Base-by-base conservation (phyloP, 202 grass and related monocot genomes). In the Carex sylvatica region DNA sequence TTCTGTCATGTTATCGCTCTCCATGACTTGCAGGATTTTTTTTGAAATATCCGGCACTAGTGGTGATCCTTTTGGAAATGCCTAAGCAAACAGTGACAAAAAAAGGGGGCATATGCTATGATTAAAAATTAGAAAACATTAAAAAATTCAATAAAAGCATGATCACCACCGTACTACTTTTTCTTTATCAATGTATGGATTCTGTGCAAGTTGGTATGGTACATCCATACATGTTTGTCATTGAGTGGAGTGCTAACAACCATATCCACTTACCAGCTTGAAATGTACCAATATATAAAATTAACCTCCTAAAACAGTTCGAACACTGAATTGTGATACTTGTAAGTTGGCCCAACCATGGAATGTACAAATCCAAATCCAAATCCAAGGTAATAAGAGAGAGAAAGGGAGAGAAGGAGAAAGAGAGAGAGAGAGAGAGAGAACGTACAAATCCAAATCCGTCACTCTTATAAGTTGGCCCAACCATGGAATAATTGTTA, bases 391-490 rank as follows among this genome's bases (percentile, higher is more conserved):
- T 44, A 44, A 44, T 44, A 7, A 38, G 60, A 42, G 13, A 60
- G 65, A 19, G 18, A n/a, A 56, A n/a, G 4, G 38, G 11, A 51
- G 31, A 33, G 28, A 28, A 28, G 28, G 4, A 38, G 36, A 38
- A 12, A 14, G 12, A 26, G 9, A 73, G 19, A 49, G 19, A 51
- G 1, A 6, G 35, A 60, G 40, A 74, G 65, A 38, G 42, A 47
- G 20, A 55, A 86, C 94, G 86, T 92, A 97, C 94, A 83, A 85
- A 97, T 87, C 94, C 94, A 84, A 97, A 94, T 85, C 94, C 94
- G 74, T 85, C 86, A 3, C 68, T 89, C 84, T 87, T 97, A 78
- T 90, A 90, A 14, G 81, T 94, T n/a, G 88, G 89, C 7, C 88
- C 91, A 64, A 90, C 87, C 83, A 94, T 90, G 67, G 91, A 84